Conservation (phyloP, 2,329 filamentous ascomycete genomes). For the Pseudogymnoascus sp. region DNA sequence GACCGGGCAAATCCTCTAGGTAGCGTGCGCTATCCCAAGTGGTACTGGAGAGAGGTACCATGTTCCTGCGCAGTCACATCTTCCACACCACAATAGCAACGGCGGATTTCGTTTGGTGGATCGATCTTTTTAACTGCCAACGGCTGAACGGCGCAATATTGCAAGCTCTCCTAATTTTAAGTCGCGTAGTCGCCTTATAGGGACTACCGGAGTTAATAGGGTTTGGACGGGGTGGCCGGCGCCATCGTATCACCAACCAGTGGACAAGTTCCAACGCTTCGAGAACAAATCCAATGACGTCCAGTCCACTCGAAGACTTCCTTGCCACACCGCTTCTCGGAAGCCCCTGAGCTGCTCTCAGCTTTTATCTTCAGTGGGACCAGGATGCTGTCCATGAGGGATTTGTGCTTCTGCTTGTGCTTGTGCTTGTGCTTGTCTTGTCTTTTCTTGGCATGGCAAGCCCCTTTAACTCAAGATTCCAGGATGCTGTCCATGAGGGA, state of each 20-base stretch:
- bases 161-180: not conserved
- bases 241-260: not conserved
- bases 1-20: not conserved
- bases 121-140: not conserved
- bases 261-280: not conserved
- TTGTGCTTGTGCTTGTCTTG: not conserved
- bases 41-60: not conserved
- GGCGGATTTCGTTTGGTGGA: not conserved
- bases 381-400: not conserved
- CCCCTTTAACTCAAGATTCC: not conserved
- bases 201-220: not conserved
- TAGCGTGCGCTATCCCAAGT: not conserved
- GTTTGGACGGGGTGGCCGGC: not conserved
- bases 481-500: too few species aligned
- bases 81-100: not conserved
- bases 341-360: not conserved
- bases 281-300: not conserved
- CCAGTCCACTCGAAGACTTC: not conserved
- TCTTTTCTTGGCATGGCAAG: not conserved
- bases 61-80: not conserved
- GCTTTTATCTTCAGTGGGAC: not conserved
- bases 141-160: not conserved
- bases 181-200: not conserved
- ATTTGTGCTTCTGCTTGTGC: too few species aligned
- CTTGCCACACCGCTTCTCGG: not conserved